Evolutionary conservation across 106 monocot genomes (phyloP).

Genomic region (Triglochin maritima): DNA sequence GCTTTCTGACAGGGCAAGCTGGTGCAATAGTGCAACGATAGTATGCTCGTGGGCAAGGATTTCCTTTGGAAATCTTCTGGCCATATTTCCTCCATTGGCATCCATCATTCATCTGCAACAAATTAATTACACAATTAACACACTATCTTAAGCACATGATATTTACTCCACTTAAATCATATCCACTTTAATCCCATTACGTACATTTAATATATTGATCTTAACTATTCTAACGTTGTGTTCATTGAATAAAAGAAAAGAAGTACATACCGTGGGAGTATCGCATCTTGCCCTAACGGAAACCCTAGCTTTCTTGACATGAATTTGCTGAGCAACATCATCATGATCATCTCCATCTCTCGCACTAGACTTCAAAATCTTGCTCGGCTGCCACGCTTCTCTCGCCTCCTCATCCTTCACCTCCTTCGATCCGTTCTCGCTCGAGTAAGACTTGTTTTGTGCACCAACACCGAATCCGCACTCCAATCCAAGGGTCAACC

Average conservation of each 20-base stretch:
- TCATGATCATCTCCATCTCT: slow-evolving; percentile 38
- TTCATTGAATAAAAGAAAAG: not conserved
- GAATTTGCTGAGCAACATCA: slow-evolving; percentile 36
- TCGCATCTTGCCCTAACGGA: slow-evolving; percentile 84
- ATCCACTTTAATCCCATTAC: no score
- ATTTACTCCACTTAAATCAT: no score
- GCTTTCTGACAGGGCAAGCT: slow-evolving; percentile 79
- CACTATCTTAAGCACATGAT: no score
- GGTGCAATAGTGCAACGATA: slow-evolving; percentile 87
- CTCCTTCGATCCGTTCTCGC: slow-evolving; percentile 45
- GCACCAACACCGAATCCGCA: slow-evolving; percentile 20
- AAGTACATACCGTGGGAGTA: slow-evolving; percentile 51
- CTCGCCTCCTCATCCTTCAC: slow-evolving; percentile 31
- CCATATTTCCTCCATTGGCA: slow-evolving; percentile 98
- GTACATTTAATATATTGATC: no score
- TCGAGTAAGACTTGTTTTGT: slow-evolving; percentile 9
- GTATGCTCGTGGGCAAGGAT: slow-evolving; percentile 89
- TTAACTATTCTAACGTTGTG: no score
- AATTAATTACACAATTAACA: not conserved
- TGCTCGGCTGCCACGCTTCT: slow-evolving; percentile 35
- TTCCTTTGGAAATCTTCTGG: slow-evolving; percentile 91
- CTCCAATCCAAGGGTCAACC: slow-evolving; percentile 46
- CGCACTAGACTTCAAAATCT: slow-evolving; percentile 21
- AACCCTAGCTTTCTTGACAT: slow-evolving; percentile 85
- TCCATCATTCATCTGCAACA: slow-evolving; percentile 74